These are phyloP conservation scores for Marasmius fiardii DNA, from an alignment of 1,284 basidiomycete species.

Conservation along the genomic window DNA sequence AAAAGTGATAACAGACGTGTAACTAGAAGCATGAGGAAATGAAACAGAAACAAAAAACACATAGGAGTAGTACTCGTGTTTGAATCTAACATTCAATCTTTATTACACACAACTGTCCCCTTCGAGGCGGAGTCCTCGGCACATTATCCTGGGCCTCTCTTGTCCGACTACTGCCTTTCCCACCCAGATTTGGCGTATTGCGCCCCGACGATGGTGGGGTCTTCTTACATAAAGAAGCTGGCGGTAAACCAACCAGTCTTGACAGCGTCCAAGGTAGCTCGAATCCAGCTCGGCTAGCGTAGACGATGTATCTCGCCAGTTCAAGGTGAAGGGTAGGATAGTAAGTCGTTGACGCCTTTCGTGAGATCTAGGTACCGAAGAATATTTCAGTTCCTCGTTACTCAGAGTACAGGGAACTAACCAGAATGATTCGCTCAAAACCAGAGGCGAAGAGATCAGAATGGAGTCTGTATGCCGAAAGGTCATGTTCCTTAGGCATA, in stretches of 20 bases:
- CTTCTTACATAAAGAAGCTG: conserved; percentile 49
- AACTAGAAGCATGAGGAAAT: too few species aligned
- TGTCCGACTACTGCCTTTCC: neutral
- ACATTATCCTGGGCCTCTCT: neutral
- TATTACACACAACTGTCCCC: neutral
- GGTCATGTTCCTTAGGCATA: conserved; percentile 61
- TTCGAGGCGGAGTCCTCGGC: neutral
- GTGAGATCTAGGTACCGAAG: conserved; percentile 61
- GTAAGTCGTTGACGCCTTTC: conserved; percentile 90
- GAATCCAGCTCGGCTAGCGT: conserved; percentile 59
- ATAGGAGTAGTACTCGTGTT: too few species aligned
- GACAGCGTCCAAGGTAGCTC: conserved; percentile 76
- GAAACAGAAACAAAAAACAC: too few species aligned
- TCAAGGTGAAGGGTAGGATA: conserved; percentile 93
- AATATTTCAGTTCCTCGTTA: conserved; percentile 6
- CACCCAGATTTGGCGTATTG: conserved; percentile 4
- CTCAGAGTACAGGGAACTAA: conserved; percentile 28
- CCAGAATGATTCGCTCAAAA: conserved; percentile 78
- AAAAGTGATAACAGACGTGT: too few species aligned
- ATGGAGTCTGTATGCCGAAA: conserved; percentile 80
- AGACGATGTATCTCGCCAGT: conserved; percentile 77
- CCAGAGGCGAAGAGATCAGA: conserved; percentile 84
- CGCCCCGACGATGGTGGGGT: conserved; percentile 11
- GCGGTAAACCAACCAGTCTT: conserved; percentile 68
- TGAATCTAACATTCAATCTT: neutral